Evolutionary conservation across 164 flowering plant species (phyloP).

Genomic region (Tinospora cordifolia): DNA sequence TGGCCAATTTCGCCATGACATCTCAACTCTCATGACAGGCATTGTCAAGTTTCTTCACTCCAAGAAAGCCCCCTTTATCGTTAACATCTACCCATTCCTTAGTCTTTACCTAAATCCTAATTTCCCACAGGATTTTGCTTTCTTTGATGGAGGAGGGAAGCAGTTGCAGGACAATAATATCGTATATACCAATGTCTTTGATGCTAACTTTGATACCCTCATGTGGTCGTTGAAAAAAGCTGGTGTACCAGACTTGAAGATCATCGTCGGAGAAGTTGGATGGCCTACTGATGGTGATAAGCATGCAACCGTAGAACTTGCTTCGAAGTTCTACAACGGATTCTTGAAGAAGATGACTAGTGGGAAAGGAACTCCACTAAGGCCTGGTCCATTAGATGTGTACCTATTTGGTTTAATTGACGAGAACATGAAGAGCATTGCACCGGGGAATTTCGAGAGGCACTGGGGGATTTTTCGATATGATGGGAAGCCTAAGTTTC

Average conservation of each 20-base stretch:
- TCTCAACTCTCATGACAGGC: conserved; percentile 46
- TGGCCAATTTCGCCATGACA: conserved; percentile 64
- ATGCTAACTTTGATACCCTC: conserved; percentile 85
- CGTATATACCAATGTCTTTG: conserved; percentile 70
- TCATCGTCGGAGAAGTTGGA: conserved; percentile 82
- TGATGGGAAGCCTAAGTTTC: conserved; percentile 80
- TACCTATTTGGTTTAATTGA: conserved; percentile 67
- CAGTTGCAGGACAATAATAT: conserved; percentile 40
- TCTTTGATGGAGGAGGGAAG: conserved; percentile 57
- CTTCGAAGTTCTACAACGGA: conserved; percentile 69
- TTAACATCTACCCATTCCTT: conserved; percentile 89
- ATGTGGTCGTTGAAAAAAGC: conserved; percentile 56
- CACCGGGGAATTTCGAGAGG: conserved; percentile 79
- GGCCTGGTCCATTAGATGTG: conserved; percentile 59
- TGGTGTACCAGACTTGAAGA: conserved; percentile 45
- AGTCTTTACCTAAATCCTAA: conserved; percentile 57
- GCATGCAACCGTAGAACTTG: conserved; percentile 37
- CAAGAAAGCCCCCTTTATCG: conserved; percentile 60
- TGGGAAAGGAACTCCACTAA: conserved; percentile 69
- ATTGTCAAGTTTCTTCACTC: conserved; percentile 47
- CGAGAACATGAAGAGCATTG: conserved; percentile 73
- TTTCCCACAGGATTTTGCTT: conserved; percentile 78
- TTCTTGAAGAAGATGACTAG: conserved; percentile 51
- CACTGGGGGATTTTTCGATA: conserved; percentile 88
- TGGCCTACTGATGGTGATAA: conserved; percentile 89